Conservation (phyloP, 306 rosid genomes). For the Acacia acuminata region DNA sequence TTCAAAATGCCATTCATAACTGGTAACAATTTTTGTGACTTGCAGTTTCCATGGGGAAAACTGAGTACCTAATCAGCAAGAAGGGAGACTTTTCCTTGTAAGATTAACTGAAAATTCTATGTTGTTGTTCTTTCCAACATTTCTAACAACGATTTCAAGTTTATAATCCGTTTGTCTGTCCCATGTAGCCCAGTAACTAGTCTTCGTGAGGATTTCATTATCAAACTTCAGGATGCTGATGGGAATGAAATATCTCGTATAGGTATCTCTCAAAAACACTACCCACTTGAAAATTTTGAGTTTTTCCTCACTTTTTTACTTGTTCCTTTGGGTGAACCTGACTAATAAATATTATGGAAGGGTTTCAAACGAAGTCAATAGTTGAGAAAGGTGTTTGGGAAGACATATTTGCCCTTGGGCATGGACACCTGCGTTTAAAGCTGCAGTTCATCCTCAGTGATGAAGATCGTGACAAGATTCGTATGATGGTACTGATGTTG, state of each 20-base stretch:
- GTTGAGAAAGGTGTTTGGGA: constrained; percentile 88
- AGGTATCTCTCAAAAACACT: constrained; percentile 44
- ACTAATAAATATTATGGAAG: constrained; percentile 48
- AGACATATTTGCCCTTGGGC: constrained; percentile 70
- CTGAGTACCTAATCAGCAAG: constrained; percentile 61
- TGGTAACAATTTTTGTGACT: constrained; percentile 1
- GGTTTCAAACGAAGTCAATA: constrained; percentile 60
- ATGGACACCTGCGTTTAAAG: constrained; percentile 69
- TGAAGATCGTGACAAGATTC: constrained; percentile 75
- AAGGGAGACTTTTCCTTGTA: constrained; percentile 84
- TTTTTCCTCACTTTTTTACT: background rate
- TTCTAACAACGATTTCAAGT: background rate
- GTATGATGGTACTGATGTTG: constrained; percentile 61
- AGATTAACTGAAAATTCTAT: constrained; percentile 27
- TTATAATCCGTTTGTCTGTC: constrained; percentile 12
- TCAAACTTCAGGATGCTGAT: constrained; percentile 59
- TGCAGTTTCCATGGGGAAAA: constrained; percentile 91
- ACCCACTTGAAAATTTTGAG: constrained; percentile 2
- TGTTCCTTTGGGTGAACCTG: background rate
- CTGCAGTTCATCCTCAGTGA: constrained; percentile 74
- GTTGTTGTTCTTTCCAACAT: background rate
- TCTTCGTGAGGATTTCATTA: constrained; percentile 69
- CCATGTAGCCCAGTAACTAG: constrained; percentile 73
- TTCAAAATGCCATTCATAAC: constrained; percentile 21
- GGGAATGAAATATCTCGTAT: constrained; percentile 70